Base-by-base conservation (phyloP, 306 rosid genomes). In the Rosa chinensis region DNA sequence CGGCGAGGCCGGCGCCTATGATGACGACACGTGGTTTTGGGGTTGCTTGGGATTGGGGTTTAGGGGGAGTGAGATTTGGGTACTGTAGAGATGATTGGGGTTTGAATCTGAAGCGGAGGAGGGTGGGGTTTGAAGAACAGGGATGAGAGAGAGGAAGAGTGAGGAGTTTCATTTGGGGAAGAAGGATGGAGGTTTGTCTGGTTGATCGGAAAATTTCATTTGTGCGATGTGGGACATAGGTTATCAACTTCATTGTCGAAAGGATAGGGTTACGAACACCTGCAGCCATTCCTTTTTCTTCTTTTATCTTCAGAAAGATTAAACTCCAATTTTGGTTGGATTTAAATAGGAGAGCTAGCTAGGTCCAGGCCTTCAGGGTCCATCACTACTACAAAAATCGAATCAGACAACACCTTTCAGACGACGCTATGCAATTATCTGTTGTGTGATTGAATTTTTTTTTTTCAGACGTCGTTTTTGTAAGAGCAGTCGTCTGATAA, bases 1-100 rank as follows among this genome's bases (percentile, higher is more conserved):
- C 98, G 0, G 98, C 89, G 2, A 95, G 98, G 44, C 99, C 98
- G 6, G 90, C 96, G n/a, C 98, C 93, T 23, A 95, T 66, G 80
- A 95, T 66, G 13, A 91, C 61, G 72, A 86, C 98, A 25, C 89
- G 90, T 82, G 50, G 47, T 71, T 28, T 48, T 74, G 37, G 74
- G 79, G 56, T 35, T 25, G 10, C 80, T 32, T 79, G 72, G 76
- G 84, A 42, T 78, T 70, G 83, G 79, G 87, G 5, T 76, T 62
- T 76, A 21, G 40, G 72, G 14, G 71, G 47, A 44, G 79, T 14
- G 78, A 74, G 67, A 59, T 49, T 75, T 23, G 78, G 37, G 8
- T 5, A 70, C 5, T 32, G 69, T 43, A 62, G 87, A 6, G 87
- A 85, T 23, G 89, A 81, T 21, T 74, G 82, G 75, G 85, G 88